Evolutionary conservation across 495 filamentous ascomycete genomes (phyloP).

Genomic region (Thozetella sp.): DNA sequence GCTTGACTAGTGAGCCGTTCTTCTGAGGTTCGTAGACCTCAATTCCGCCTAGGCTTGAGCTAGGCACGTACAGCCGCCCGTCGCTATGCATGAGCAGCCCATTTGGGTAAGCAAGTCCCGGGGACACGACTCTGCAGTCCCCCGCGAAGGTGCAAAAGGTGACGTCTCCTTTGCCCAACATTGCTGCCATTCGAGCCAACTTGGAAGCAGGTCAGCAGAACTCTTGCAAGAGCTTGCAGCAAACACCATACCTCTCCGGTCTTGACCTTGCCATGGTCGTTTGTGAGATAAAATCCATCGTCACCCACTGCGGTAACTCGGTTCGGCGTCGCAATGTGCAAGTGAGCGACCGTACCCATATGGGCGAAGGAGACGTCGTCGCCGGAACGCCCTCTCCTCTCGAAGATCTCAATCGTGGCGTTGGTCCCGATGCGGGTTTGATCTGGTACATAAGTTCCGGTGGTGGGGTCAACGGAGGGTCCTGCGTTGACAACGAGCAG

Average conservation of each 20-base stretch:
- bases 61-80: slow-evolving; percentile 33
- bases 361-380: slow-evolving; percentile 18
- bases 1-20: slow-evolving; percentile 13
- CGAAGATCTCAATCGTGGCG: slow-evolving; percentile 38
- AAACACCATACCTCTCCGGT: slow-evolving; percentile 24
- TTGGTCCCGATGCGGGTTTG: slow-evolving; percentile 29
- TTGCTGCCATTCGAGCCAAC: slow-evolving; percentile 2
- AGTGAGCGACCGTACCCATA: slow-evolving; percentile 27
- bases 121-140: slow-evolving; percentile 17
- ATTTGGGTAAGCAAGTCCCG: slow-evolving; percentile 28
- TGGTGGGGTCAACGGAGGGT: slow-evolving; percentile 30
- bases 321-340: slow-evolving; percentile 34
- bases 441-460: slow-evolving; percentile 28
- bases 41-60: slow-evolving; percentile 17
- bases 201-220: not conserved
- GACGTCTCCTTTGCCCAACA: slow-evolving; percentile 22
- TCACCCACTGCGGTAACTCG: slow-evolving; percentile 22
- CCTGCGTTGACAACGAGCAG: slow-evolving; percentile 43
- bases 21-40: slow-evolving; percentile 23
- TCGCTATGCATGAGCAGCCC: slow-evolving; percentile 28
- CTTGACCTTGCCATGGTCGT: slow-evolving; percentile 31
- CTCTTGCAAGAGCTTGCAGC: not conserved
- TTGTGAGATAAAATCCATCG: slow-evolving; percentile 29
- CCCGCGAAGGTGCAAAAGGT: slow-evolving; percentile 19
- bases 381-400: slow-evolving; percentile 9